These are phyloP conservation scores for Schizothecium vesticola DNA, from an alignment of 495 filamentous ascomycete genomes.

Conservation along the genomic window DNA sequence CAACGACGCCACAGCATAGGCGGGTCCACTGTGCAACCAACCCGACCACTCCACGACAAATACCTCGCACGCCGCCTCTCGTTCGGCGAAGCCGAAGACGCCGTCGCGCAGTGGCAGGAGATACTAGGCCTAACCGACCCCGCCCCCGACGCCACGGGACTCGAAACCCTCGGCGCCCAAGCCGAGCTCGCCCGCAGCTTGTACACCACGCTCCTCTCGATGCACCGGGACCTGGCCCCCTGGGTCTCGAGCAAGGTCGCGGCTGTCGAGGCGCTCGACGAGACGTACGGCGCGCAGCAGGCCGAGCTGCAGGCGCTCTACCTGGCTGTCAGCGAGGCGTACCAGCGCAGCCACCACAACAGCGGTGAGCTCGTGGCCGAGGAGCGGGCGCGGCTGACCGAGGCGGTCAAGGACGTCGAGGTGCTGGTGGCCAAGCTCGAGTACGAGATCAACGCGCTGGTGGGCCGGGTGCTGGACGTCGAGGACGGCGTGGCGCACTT, in stretches of 20 bases:
- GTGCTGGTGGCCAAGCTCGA: conserved; percentile 81
- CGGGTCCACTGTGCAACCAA: conserved; percentile 26
- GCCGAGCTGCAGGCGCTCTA: conserved; percentile 64
- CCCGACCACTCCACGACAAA: conserved; percentile 43
- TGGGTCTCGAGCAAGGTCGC: conserved; percentile 66
- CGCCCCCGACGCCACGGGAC: conserved; percentile 29
- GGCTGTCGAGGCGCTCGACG: conserved; percentile 58
- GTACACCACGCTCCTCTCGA: conserved; percentile 41
- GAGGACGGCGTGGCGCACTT: conserved; percentile 79
- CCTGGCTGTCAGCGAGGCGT: conserved; percentile 59
- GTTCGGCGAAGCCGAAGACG: conserved; percentile 86
- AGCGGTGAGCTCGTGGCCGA: conserved; percentile 62
- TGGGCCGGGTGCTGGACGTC: conserved; percentile 80
- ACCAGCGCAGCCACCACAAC: conserved; percentile 56
- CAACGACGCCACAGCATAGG: conserved; percentile 47
- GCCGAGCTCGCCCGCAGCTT: conserved; percentile 59
- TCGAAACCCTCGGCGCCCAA: conserved; percentile 11
- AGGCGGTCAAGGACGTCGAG: conserved; percentile 77
- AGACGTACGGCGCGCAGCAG: conserved; percentile 53
- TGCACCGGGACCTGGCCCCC: conserved; percentile 48
- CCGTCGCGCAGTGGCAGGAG: conserved; percentile 66
- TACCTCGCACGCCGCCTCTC: conserved; percentile 78
- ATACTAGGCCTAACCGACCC: conserved; percentile 39
- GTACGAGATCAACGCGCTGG: conserved; percentile 80
- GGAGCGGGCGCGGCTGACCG: conserved; percentile 61